Base-by-base conservation (phyloP, 768 basidiomycete species). In the Phlebiopsis gigantea region DNA sequence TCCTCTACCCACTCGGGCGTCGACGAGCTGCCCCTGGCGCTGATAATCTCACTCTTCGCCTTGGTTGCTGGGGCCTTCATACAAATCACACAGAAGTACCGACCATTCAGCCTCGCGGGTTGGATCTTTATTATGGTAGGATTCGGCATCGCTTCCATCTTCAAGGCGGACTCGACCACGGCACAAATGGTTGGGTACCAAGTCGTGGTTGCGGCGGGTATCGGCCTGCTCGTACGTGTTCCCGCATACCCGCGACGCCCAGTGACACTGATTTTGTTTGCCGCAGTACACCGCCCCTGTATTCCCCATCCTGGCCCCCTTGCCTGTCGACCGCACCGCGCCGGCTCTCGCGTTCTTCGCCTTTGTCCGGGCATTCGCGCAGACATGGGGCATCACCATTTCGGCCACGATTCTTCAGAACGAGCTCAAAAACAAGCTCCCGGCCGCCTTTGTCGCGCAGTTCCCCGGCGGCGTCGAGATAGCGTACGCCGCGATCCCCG, bases 321-420 rank as follows among this genome's bases (percentile, higher is more conserved):
- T 73, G 0, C 66, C 68, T 1, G 62, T 70, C 2, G 42, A 60
- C 2, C 62, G 64, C 21, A 70, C 64, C 30, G 74, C 74, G 10
- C 58, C 67, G 1, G 74, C 74, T 5, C 64, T 75, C 4, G 65
- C 66, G 0, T 68, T 69, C 65, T 69, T 64, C 61, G 59, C 59
- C 7, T 69, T 69, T 61, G 56, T 58, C 9, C 59, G 68, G 2
- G 46, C 56, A 17, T 67, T 66, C 30, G 59, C 61, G 1, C 65
- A 82, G 75, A 70, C 71, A 5, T 79, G 80, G 76, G 83, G 83
- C 0, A 68, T 83, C 59, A 71, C 77, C 0, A 73, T 85, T 56
- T 76, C 78, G 0, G 71, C 71, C 14, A 73, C 77, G 0, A 72
- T 84, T 45, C 70, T 85, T 6, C 77, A 81, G 59, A 48, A 82